Evolutionary conservation across 345 rosid genomes (phyloP).

Genomic region (Hypericum perforatum): DNA sequence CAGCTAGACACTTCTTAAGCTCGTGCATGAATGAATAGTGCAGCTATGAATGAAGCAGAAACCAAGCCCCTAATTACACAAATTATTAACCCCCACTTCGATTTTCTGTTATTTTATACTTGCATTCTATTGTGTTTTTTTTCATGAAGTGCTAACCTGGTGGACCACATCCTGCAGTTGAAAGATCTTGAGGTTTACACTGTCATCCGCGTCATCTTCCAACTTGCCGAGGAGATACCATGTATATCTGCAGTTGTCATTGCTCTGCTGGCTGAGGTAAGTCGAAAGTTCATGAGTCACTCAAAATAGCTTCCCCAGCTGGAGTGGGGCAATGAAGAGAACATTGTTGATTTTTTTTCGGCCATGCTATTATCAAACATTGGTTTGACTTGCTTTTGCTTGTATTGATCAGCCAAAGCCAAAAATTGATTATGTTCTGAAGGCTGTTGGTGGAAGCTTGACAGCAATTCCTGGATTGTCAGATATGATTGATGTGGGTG

Average conservation of each 20-base stretch:
- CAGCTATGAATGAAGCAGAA: too few species aligned
- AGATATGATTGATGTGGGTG: constrained; percentile 94
- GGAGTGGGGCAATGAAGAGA: too few species aligned
- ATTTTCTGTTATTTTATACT: too few species aligned
- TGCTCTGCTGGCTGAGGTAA: constrained; percentile 92
- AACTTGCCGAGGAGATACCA: constrained; percentile 96
- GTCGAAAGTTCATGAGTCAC: neutral
- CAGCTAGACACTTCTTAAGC: too few species aligned
- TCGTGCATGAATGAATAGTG: too few species aligned
- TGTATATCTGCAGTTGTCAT: constrained; percentile 96
- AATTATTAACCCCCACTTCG: too few species aligned
- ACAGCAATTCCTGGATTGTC: constrained; percentile 93
- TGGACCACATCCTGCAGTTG: constrained; percentile 45
- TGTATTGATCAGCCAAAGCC: constrained; percentile 71
- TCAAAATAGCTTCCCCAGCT: too few species aligned
- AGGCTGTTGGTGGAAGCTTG: constrained; percentile 98
- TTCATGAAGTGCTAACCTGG: too few species aligned
- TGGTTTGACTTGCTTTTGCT: constrained; percentile 11
- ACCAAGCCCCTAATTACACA: too few species aligned
- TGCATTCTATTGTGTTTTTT: too few species aligned
- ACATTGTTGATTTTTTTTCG: too few species aligned
- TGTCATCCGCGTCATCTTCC: constrained; percentile 87
- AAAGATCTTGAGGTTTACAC: constrained; percentile 97
- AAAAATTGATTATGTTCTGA: constrained; percentile 82
- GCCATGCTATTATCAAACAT: too few species aligned